Base-by-base conservation (phyloP, 2,329 filamentous ascomycete species). In the Apiospora phragmitis region DNA sequence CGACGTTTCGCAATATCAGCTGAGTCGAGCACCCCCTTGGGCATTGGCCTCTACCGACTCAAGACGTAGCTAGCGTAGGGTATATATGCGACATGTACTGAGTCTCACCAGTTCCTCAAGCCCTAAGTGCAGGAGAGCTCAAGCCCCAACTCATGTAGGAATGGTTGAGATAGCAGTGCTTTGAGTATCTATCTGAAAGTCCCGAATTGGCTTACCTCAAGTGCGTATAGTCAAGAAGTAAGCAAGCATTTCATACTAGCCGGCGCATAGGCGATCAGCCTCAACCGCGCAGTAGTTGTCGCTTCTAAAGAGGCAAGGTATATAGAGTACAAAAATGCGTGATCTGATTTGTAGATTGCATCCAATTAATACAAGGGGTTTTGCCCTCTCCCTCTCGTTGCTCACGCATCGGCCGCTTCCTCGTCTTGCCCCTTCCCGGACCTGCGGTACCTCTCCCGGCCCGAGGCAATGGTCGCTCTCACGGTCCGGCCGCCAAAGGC, bases 401-500 rank as follows among this genome's bases (percentile, higher is more conserved):
- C 38, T 62, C 55, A 62, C 3, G 21, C 55, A 4, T 67, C 73
- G 4, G 77, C 76, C 2, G 75, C 76, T 41, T 69, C 76, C 9
- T 71, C 72, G 18, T 73, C 74, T 35, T 86, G 84, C 62, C 86
- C 85, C 71, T 88, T 85, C 74, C 87, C 90, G 21, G 88, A 90
- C 83, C 92, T 94, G 76, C 87, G 89, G 77, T 93, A 97, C 73
- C 88, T 89, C 81, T 96, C 92, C 69, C 86, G 87, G 1, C 93
- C 93, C 21, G 90, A 89, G 0, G 91, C 88, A 59, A 95, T 85
- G 71, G 89, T 90, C 16, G 94, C 94, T 75, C 91, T 85, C 5
- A 97, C 91, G 32, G 86, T 87, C 35, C 90, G 88, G 1, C 93
- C 92, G 55, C 89, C 92, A 79, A 97, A 97, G 72, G 85, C 89